Percentiles rank a stretch among this genome's conserved stretches.
Conservation (phyloP, 2,329 filamentous ascomycete genomes). For the Tolypocladium ophioglossoides region DNA sequence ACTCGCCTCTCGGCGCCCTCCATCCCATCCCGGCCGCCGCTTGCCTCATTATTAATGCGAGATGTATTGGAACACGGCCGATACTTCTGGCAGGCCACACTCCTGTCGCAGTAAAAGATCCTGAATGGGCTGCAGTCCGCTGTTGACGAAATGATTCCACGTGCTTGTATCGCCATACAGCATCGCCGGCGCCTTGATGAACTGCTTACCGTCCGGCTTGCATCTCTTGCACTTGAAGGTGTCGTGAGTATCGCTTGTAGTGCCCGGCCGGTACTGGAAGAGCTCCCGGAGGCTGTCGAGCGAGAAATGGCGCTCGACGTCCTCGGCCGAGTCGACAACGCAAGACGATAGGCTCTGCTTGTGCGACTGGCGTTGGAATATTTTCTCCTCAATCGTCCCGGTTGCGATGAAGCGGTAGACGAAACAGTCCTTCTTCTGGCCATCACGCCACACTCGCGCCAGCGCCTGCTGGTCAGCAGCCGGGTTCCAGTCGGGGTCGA, state of each 20-base stretch:
- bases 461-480: conserved; percentile 95
- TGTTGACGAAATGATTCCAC: conserved; percentile 97
- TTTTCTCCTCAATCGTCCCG: conserved; percentile 97
- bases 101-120: conserved; percentile 87
- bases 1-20: neutral
- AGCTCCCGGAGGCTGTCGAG: conserved; percentile 83
- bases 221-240: conserved; percentile 98
- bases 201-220: conserved; percentile 75
- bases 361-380: conserved; percentile 96
- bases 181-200: conserved; percentile 86
- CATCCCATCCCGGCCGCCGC: too few relatives aligned
- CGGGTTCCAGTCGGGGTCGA: conserved; percentile 97
- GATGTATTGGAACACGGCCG: conserved; percentile 97
- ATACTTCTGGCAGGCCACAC: conserved; percentile 66
- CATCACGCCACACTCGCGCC: conserved; percentile 95
- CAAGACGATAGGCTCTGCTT: conserved; percentile 95
- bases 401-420: conserved; percentile 99
- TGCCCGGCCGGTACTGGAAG: conserved; percentile 82
- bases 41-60: conserved; percentile 48
- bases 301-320: conserved; percentile 94
- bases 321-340: conserved; percentile 91
- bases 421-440: conserved; percentile 98
- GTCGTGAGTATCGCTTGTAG: conserved; percentile 88
- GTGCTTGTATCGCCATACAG: conserved; percentile 95
- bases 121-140: conserved; percentile 71